phyloP scores from a whole-genome alignment of 129 eudicot genomes.

The Flaveria linearis region DNA sequence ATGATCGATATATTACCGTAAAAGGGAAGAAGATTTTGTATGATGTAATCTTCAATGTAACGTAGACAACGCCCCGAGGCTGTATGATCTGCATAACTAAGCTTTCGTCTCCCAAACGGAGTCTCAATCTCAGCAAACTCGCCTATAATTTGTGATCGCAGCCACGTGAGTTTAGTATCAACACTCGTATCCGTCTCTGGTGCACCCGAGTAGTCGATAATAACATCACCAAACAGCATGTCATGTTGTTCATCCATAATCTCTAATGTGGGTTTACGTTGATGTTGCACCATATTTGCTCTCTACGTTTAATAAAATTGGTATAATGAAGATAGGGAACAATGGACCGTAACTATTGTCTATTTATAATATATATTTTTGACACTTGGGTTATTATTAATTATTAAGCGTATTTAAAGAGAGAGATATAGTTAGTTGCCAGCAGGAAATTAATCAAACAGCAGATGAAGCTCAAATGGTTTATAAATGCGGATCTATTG shows the following conservation, averaged over 20 bases:
- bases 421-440: no score
- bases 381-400: no score
- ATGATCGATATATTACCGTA: slow-evolving; percentile 48
- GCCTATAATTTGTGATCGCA: slow-evolving; percentile 70
- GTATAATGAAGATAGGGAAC: no score
- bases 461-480: no score
- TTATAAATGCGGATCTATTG: no score
- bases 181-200: slow-evolving; percentile 25
- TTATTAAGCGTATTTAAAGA: no score
- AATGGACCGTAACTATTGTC: no score
- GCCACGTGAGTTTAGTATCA: slow-evolving; percentile 54
- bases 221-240: not conserved
- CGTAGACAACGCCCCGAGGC: slow-evolving; percentile 74
- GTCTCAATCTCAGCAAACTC: slow-evolving; percentile 40
- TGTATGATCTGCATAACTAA: slow-evolving; percentile 79
- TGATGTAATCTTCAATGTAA: slow-evolving; percentile 66
- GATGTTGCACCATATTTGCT: no score
- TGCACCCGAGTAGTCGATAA: not conserved
- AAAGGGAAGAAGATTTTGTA: slow-evolving; percentile 54
- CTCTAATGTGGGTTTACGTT: no score
- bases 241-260: not conserved
- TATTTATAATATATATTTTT: no score
- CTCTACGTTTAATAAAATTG: no score
- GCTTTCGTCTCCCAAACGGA: slow-evolving; percentile 70
- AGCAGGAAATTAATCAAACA: no score